Evolutionary conservation across 2,329 filamentous ascomycete species (phyloP), one percentile per base, ranked within the genome.

Genomic region (Fusarium phyllophilum): DNA sequence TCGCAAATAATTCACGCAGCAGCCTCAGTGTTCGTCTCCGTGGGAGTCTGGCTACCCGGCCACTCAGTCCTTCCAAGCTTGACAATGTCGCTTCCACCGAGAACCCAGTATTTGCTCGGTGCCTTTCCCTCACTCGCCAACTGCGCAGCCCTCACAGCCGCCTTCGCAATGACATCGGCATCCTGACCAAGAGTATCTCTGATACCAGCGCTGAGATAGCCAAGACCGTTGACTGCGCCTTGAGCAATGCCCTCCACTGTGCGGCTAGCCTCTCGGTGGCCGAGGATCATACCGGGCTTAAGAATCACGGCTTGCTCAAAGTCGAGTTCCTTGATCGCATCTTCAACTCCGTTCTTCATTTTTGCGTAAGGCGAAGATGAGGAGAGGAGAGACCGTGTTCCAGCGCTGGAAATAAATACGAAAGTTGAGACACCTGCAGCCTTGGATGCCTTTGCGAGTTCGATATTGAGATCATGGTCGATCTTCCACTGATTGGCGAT

Each of bases 311-410:
- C 92, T 74, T 93, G 90, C 56, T 95, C 93, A 79, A 97, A 97
- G 9, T 85, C 91, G 8, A 96, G 83, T 46, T 84, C 89, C 80
- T 89, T 89, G 68, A 97, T 88, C 22, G 90, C 86, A 39, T 97
- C 92, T 81, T 98, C 96, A 45, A 97, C 90, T 77, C 96, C 93
- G 31, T 90, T 91, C 86, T 98, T 98, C 94, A 98, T 96, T 81
- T 85, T 73, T 84, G 89, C 71, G 83, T 87, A 83, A 78, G 86
- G 83, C 80, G 89, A n/a, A 84, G 86, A 57, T 82, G 83, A 54
- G 48, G 75, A 56, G 38, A 84, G 36, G 44, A 86, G 33, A 20
- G 84, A 79, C 26, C 85, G 82, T 3, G 84, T 87, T 63, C 88
- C 87, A 2, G 78, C 84, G 29, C 88, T 86, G 2, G 92, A 95